Conservation (phyloP, 2,329 filamentous ascomycete genomes). For the Verticillium nonalfalfae region DNA sequence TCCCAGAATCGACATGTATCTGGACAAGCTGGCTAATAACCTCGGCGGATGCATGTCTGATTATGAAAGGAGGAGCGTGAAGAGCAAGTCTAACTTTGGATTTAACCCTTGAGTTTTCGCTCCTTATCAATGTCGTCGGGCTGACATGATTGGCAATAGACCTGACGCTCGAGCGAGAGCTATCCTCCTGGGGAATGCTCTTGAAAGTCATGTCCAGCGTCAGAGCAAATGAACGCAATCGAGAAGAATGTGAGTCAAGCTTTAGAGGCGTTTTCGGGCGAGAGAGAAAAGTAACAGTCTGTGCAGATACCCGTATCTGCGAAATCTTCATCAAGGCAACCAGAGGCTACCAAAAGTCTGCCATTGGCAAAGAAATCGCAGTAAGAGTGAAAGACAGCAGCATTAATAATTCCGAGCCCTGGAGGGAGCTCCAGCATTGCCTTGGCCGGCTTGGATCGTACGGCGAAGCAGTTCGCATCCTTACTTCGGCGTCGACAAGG, state of each 20-base stretch:
- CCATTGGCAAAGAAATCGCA: neutral
- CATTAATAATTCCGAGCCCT: slow-evolving; percentile 12
- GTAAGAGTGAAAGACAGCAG: slow-evolving; percentile 1
- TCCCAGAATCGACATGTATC: neutral
- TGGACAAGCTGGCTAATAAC: neutral
- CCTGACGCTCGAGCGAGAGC: neutral
- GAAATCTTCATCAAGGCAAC: neutral
- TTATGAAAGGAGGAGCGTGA: neutral
- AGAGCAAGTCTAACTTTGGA: neutral
- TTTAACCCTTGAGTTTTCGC: too few relatives aligned
- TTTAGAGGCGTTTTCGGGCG: rapidly evolving
- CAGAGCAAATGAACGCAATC: neutral
- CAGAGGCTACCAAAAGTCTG: neutral
- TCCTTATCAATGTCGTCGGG: too few relatives aligned
- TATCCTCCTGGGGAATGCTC: neutral
- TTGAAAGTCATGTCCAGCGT: neutral
- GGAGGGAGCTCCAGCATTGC: slow-evolving; percentile 22
- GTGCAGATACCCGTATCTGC: slow-evolving; percentile 1
- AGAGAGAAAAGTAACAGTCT: too few relatives aligned
- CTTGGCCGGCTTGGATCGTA: slow-evolving; percentile 19
- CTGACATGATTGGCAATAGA: neutral
- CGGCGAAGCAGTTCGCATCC: slow-evolving; percentile 6
- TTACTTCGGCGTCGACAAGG: slow-evolving; percentile 12
- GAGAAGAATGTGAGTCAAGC: neutral
- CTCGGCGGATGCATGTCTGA: neutral